These are phyloP conservation scores for Magnaporthales sp. DNA, from an alignment of 2,329 filamentous ascomycete species.

Conservation along the genomic window DNA sequence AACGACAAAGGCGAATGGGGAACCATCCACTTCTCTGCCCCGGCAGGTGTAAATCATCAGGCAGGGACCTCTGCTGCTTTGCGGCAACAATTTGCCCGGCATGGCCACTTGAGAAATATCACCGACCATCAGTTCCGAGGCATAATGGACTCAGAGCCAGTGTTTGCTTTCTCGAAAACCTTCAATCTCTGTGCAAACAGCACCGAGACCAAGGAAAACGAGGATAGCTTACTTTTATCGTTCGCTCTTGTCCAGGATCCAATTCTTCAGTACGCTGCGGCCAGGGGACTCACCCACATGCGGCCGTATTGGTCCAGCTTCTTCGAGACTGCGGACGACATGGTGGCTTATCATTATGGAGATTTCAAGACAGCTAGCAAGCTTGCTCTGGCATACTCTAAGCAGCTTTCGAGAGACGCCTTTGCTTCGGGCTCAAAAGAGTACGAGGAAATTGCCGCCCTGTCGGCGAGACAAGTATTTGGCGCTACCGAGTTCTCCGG, in stretches of 20 bases:
- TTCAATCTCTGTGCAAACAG: constrained; percentile 34
- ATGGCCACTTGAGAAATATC: constrained; percentile 55
- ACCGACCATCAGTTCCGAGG: constrained; percentile 42
- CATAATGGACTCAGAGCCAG: constrained; percentile 70
- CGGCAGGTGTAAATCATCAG: constrained; percentile 59
- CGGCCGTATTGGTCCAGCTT: constrained; percentile 70
- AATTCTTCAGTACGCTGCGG: constrained; percentile 68
- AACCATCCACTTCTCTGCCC: constrained; percentile 66
- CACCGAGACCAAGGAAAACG: constrained; percentile 22
- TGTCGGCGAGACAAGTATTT: constrained; percentile 70
- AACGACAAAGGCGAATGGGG: constrained; percentile 78
- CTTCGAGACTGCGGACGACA: constrained; percentile 49
- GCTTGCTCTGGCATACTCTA: constrained; percentile 62
- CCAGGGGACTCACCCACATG: constrained; percentile 69
- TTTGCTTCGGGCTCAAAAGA: constrained; percentile 64
- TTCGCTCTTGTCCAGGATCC: constrained; percentile 69
- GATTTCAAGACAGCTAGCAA: constrained; percentile 56
- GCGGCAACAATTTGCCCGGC: constrained; percentile 60
- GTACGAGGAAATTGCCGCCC: constrained; percentile 68
- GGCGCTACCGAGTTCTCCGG: constrained; percentile 68
- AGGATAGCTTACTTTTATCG: constrained; percentile 59
- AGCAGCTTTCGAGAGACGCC: constrained; percentile 61
- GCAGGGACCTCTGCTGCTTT: constrained; percentile 58
- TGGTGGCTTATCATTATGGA: constrained; percentile 65
- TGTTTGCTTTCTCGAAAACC: constrained; percentile 67